Evolutionary conservation across 2,329 filamentous ascomycete species (phyloP).

Genomic region (Balansia obtecta): DNA sequence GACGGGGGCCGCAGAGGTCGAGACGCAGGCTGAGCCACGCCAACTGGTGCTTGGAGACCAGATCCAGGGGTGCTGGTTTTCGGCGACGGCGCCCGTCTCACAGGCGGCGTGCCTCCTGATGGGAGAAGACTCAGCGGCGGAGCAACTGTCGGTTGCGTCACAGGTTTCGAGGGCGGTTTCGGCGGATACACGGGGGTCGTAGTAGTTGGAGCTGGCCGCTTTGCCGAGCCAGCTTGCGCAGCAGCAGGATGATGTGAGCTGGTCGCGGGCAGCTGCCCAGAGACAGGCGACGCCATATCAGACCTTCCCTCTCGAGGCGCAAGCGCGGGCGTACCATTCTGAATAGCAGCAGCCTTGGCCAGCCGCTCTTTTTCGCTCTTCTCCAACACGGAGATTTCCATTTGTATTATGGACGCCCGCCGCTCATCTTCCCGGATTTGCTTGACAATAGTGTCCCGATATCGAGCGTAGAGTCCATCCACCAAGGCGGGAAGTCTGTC

Average conservation of each 20-base stretch:
- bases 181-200: constrained; percentile 24
- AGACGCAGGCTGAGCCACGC: constrained; percentile 18
- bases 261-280: neutral
- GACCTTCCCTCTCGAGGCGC: constrained; percentile 22
- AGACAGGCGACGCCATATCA: constrained; percentile 1
- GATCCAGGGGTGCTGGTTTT: constrained; percentile 19
- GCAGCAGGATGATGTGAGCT: constrained; percentile 9
- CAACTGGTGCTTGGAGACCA: constrained; percentile 25
- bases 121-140: constrained; percentile 16
- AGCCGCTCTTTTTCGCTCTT: constrained; percentile 27
- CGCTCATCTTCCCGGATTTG: constrained; percentile 66
- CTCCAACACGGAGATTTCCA: constrained; percentile 58
- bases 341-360: constrained; percentile 21
- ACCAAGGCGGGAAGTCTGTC: constrained; percentile 60
- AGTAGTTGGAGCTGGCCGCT: constrained; percentile 14
- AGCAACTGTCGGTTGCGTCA: constrained; percentile 14
- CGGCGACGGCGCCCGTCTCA: constrained; percentile 16
- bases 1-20: constrained; percentile 20
- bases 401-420: constrained; percentile 47
- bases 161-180: constrained; percentile 16
- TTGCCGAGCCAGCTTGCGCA: constrained; percentile 10
- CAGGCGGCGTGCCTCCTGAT: constrained; percentile 15
- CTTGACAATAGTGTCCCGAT: constrained; percentile 55
- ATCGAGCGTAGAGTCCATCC: constrained; percentile 61
- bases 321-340: constrained; percentile 19